phyloP scores from a whole-genome alignment of 768 basidiomycete genomes.

The Tricholoma saponaceum region DNA sequence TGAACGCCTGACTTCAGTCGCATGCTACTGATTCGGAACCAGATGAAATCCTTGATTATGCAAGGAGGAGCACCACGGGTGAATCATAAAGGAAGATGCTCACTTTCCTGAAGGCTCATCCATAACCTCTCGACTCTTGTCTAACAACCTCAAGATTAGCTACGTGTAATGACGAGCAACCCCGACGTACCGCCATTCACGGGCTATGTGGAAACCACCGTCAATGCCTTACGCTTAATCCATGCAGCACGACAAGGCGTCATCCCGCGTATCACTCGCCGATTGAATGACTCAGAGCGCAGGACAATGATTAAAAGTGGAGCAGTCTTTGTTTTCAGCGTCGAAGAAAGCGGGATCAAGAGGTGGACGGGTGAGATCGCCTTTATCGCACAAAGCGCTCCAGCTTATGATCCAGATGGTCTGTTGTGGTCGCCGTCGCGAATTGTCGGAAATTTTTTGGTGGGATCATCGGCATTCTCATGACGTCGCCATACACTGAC shows the following conservation, averaged over 20 bases:
- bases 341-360: conserved; percentile 85
- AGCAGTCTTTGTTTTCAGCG: conserved; percentile 85
- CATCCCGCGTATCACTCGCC: conserved; percentile 78
- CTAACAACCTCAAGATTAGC: conserved; percentile 55
- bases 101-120: conserved; percentile 38
- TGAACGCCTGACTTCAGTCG: conserved; percentile 27
- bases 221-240: conserved; percentile 78
- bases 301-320: conserved; percentile 58
- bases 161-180: conserved; percentile 44
- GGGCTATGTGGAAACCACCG: conserved; percentile 79
- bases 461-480: conserved; percentile 27
- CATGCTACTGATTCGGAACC: conserved; percentile 33
- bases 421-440: conserved; percentile 81
- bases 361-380: conserved; percentile 66
- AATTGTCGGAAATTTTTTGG: conserved; percentile 82
- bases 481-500: neutral
- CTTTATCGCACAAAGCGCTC: conserved; percentile 7
- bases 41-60: conserved; percentile 35
- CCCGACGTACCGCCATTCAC: conserved; percentile 63
- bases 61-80: conserved; percentile 29
- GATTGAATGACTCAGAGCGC: conserved; percentile 80
- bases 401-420: conserved; percentile 37
- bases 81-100: conserved; percentile 40
- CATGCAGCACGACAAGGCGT: conserved; percentile 77
- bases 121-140: conserved; percentile 41